Evolutionary conservation across 2,329 filamentous ascomycete genomes (phyloP), one percentile per base, ranked within the genome.

Genomic region (Cadophora sp.): DNA sequence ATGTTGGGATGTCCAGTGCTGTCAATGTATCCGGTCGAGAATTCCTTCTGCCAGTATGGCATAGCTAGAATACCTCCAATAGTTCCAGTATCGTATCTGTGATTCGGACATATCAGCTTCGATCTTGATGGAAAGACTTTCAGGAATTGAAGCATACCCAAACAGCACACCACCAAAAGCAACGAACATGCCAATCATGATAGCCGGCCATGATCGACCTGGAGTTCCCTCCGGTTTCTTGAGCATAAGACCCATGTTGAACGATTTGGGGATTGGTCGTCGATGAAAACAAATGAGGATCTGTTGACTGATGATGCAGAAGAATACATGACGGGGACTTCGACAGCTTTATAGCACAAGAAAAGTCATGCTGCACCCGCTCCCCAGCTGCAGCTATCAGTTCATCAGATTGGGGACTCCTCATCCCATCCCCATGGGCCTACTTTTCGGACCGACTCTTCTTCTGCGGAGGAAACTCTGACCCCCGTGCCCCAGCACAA

Each of bases 141-240:
- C n/a, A 50, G 56, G 51, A 7, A 60, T 16, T 4, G 37, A 9
- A 27, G 48, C 65, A 34, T 58, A 66, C 80, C 86, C 86, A 73
- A 86, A 89, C n/a, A 89, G 80, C 51, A 89, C 81, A 77, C 87
- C 87, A 66, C 87, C 86, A 75, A 88, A 89, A 64, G 87, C 86
- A 24, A 88, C 87, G 71, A 90, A 90, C 70, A 86, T 73, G 72
- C 87, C 87, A 69, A 90, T 85, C 69, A 80, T 76, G 69, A 89
- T 88, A 76, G 89, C 89, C 74, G 88, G 89, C 78, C 88, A 89
- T 77, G 91, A 89, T 76, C 88, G 90, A 79, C 91, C 91, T 78
- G 90, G 87, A 79, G 91, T 89, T 84, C 90, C 90, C 81, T 90
- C 87, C 79, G 91, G 91, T 83, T 91, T 92, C 62, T 71, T 69